Evolutionary conservation across 1,284 basidiomycete species (phyloP), one percentile per base, ranked within the genome.

Genomic region (Fomitopsis pinicola): DNA sequence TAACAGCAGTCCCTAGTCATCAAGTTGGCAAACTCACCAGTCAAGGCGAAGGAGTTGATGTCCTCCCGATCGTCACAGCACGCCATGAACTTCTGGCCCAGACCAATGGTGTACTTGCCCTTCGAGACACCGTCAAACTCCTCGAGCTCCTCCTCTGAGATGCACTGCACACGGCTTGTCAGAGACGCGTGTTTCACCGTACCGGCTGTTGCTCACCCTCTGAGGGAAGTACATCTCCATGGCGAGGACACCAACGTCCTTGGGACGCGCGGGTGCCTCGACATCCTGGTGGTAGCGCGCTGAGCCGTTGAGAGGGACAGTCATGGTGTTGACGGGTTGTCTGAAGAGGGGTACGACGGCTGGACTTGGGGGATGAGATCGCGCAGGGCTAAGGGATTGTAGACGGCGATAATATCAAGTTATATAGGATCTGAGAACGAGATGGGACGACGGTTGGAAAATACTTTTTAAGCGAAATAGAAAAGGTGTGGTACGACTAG

Each of bases 21-120:
- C 45, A 57, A 40, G 8, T 33, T 15, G 56, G 46, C 52, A 10
- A 38, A 77, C 90, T 63, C 65, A 96, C 96, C 95, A 69, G 94
- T 96, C 67, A 99, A 78, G 55, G 94, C 90, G 75, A 98, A 97
- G 35, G 96, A 97, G 86, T 98, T 97, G 83, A 99, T 97, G 80
- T 99, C 97, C 78, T 98, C 97, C 64, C 91, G 87, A 83, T 97
- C 95, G 73, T 97, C 95, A 65, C 92, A 94, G 84, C 92, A 97
- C 42, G 95, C 94, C 97, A 99, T 99, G 82, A 87, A 96, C 78
- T 98, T 89, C 77, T 98, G 95, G 62, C 97, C 97, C 54, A 99
- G 90, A 72, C 97, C 97, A 73, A 99, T 98, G 70, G 97, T 99
- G 84, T 99, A 99, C 80, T 99, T 98, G 68, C 97, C 97, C 76